Conservation (phyloP, 2,329 filamentous ascomycete genomes). For the Xylariaceae sp. region DNA sequence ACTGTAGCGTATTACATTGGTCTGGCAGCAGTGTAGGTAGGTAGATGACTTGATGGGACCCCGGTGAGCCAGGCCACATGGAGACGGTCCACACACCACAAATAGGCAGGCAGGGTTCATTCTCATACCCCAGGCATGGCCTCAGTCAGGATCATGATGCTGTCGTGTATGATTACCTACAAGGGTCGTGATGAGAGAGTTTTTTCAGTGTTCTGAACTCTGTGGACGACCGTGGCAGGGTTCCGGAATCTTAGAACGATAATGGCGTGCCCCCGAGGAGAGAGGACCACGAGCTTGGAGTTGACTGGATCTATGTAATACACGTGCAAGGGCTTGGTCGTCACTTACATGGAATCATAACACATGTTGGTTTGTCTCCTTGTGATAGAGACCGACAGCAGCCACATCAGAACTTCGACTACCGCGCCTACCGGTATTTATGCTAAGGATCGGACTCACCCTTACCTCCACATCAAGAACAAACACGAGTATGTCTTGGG, state of each 20-base stretch:
- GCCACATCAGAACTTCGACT: slow-evolving; percentile 56
- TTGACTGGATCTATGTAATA: slow-evolving; percentile 58
- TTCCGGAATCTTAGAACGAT: slow-evolving; percentile 45
- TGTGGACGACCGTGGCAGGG: slow-evolving; percentile 33
- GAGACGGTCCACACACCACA: not conserved
- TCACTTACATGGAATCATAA: not conserved
- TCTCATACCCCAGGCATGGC: too few species aligned
- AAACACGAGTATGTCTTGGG: too few species aligned
- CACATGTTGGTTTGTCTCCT: not conserved
- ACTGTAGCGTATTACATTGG: not conserved
- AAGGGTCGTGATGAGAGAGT: too few species aligned
- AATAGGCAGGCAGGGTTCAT: too few species aligned
- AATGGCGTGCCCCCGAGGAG: slow-evolving; percentile 55
- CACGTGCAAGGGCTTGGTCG: slow-evolving; percentile 56
- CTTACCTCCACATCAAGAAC: too few species aligned
- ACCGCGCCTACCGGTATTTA: slow-evolving; percentile 62
- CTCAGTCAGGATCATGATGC: too few species aligned
- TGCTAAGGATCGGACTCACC: slow-evolving; percentile 16
- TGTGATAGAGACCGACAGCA: slow-evolving; percentile 3
- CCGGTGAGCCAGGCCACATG: not conserved
- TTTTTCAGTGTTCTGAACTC: slow-evolving; percentile 10
- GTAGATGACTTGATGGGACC: slow-evolving; percentile 7
- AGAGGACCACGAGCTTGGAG: slow-evolving; percentile 55
- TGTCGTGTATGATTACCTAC: too few species aligned
- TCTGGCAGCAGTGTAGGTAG: slow-evolving; percentile 3